Base-by-base conservation (phyloP, 202 grass and related monocot species). In the Cymbopogon flexuosus region DNA sequence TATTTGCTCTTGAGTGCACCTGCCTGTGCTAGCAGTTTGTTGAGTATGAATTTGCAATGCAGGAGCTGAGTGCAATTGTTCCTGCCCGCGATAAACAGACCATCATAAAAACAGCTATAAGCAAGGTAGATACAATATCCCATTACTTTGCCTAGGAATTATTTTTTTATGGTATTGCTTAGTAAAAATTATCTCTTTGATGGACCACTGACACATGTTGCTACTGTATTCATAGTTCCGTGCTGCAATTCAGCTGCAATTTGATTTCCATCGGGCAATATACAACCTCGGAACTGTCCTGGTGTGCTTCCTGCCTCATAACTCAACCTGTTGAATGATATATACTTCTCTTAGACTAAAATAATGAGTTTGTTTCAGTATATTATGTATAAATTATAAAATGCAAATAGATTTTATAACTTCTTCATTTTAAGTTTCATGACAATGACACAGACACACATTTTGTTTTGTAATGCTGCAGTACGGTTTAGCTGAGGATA, bases 191-290 rank as follows among this genome's bases (percentile, higher is more conserved):
- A 11, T 45, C 68, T 73, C 24, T 83, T 36, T 61, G 41, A 79
- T 70, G 61, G 74, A 74, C 31, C 22, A 47, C 45, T 86, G 42
- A 85, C 11, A 54, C 23, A 40, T 15, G 41, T 3, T 22, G 45
- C 56, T 56, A n/a, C 64, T 80, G 22, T 85, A 36, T 83, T 76
- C 7, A 22, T 87, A 99, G 96, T 99, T 99, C 63, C 96, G 96
- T 73, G 90, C 89, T 45, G 96, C 96, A 57, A 99, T 99, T 70
- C 90, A 96, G 73, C 72, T 99, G 72, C 96, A 99, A 58, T 99
- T 99, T 93, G 96, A 99, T 93, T 99, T 99, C 79, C 92, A 99
- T 76, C 87, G 92, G 67, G 96, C 96, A 70, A 99, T 99, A 83
- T 99, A 99, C 90, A 99, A 99, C 73, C 96, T 99, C 33, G 96